A percentile compares a stretch with the other conserved stretches of the same genome.
phyloP scores from a whole-genome alignment of 306 rosid species.

The Lablab purpureus region DNA sequence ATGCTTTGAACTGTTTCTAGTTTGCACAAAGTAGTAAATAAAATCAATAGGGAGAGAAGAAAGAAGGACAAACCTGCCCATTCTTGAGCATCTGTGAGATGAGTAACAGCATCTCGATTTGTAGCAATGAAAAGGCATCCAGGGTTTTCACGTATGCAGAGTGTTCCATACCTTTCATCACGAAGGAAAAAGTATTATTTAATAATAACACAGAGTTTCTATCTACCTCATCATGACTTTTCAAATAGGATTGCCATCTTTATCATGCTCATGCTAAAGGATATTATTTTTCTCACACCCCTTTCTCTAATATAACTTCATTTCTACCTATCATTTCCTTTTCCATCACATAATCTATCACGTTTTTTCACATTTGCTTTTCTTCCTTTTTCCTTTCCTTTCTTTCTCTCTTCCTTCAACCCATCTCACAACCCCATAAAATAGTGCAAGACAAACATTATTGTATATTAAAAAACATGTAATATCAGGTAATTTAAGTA shows the following conservation, averaged over 20 bases:
- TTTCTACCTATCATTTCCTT: background rate
- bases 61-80: conserved; percentile 86
- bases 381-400: background rate
- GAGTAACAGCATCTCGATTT: conserved; percentile 98
- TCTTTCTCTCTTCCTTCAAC: background rate
- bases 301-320: background rate
- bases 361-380: background rate
- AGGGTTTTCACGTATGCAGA: conserved; percentile 98
- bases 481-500: background rate
- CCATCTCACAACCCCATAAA: background rate
- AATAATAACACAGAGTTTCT: conserved; percentile 8
- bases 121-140: conserved; percentile 98
- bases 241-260: conserved; percentile 14
- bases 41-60: conserved; percentile 20
- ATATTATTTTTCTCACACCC: background rate
- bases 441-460: background rate
- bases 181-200: conserved; percentile 11
- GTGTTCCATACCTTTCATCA: conserved; percentile 85
- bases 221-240: conserved; percentile 13
- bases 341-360: background rate
- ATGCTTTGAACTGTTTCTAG: conserved; percentile 24
- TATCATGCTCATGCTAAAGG: background rate
- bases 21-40: conserved; percentile 28
- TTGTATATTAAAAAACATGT: background rate
- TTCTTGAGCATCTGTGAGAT: conserved; percentile 99